phyloP scores from a whole-genome alignment of 2,329 filamentous ascomycete species.

The Neophaeococcomyces aloes region DNA sequence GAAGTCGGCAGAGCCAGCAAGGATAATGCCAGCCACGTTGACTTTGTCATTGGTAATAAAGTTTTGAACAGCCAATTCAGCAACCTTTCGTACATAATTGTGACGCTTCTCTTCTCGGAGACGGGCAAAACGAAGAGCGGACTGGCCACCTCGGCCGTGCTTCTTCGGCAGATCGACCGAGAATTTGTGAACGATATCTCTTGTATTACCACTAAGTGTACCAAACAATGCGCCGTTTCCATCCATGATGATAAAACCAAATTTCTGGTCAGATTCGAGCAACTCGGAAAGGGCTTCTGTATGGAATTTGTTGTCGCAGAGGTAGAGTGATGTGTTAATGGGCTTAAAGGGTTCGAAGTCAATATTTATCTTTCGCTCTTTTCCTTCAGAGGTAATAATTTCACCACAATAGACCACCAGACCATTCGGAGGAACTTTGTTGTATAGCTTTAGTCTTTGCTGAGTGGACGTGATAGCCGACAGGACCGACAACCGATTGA shows the following conservation, averaged over 20 bases:
- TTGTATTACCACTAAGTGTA: slow-evolving; percentile 91
- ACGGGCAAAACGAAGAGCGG: slow-evolving; percentile 97
- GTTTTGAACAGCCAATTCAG: slow-evolving; percentile 95
- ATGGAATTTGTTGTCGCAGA: slow-evolving; percentile 99
- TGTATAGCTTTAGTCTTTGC: slow-evolving; percentile 97
- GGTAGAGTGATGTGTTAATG: slow-evolving; percentile 98
- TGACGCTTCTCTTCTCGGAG: slow-evolving; percentile 98
- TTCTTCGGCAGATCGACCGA: slow-evolving; percentile 98
- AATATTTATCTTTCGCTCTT: slow-evolving; percentile 99
- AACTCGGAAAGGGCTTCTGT: slow-evolving; percentile 94
- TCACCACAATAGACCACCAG: slow-evolving; percentile 99
- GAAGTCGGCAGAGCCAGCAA: slow-evolving; percentile 97
- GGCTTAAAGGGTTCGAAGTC: slow-evolving; percentile 99
- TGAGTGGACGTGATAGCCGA: slow-evolving; percentile 98
- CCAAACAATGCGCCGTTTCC: slow-evolving; percentile 97
- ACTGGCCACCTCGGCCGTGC: slow-evolving; percentile 99
- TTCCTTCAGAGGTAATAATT: slow-evolving; percentile 98
- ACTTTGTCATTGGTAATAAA: slow-evolving; percentile 98
- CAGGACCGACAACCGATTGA: slow-evolving; percentile 95
- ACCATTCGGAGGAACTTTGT: slow-evolving; percentile 95
- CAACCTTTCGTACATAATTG: slow-evolving; percentile 99
- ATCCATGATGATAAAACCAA: slow-evolving; percentile 99
- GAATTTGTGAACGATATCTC: slow-evolving; percentile 96
- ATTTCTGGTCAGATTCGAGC: slow-evolving; percentile 97
- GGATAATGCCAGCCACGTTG: slow-evolving; percentile 89